These are phyloP conservation scores for Triticum timopheevii DNA, from an alignment of 176 grass and related monocot genomes.

Conservation along the genomic window DNA sequence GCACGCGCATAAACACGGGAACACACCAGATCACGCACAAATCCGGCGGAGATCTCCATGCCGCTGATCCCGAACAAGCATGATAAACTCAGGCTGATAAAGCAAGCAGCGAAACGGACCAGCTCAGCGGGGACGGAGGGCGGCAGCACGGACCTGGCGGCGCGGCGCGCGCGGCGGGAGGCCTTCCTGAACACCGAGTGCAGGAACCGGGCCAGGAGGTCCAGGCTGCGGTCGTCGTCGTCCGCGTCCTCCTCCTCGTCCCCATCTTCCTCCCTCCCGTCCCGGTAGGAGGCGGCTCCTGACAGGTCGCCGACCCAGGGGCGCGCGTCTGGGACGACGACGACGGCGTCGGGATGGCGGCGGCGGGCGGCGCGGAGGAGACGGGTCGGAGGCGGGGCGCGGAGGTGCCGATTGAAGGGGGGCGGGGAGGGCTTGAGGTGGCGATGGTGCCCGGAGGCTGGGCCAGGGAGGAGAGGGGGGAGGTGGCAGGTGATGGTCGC, in stretches of 20 bases:
- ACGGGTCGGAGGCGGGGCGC: conserved; percentile 1
- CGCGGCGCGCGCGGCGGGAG: conserved; percentile 69
- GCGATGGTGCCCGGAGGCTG: conserved; percentile 1
- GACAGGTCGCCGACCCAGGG: conserved; percentile 62
- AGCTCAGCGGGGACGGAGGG: conserved; percentile 81
- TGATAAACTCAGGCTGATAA: neutral
- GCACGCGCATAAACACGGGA: neutral
- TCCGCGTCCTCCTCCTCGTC: conserved; percentile 52
- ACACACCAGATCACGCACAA: conserved; percentile 29
- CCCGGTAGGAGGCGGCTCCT: conserved; percentile 40
- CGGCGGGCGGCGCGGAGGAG: conserved; percentile 44
- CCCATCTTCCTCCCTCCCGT: conserved; percentile 40
- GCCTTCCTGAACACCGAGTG: conserved; percentile 69
- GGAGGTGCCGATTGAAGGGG: conserved; percentile 14
- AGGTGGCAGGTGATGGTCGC: conserved; percentile 41
- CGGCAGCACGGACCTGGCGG: conserved; percentile 83
- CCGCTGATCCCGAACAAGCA: neutral
- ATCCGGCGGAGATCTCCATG: neutral
- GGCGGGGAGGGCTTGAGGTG: conserved; percentile 1
- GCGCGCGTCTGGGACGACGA: conserved; percentile 63
- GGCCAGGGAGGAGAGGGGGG: conserved; percentile 10
- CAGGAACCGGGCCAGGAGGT: conserved; percentile 72
- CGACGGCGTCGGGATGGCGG: conserved; percentile 51
- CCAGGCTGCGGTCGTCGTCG: conserved; percentile 76
- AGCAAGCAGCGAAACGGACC: conserved; percentile 37